Base-by-base conservation (phyloP, 345 rosid species). In the Eucalyptus cladocalyx region DNA sequence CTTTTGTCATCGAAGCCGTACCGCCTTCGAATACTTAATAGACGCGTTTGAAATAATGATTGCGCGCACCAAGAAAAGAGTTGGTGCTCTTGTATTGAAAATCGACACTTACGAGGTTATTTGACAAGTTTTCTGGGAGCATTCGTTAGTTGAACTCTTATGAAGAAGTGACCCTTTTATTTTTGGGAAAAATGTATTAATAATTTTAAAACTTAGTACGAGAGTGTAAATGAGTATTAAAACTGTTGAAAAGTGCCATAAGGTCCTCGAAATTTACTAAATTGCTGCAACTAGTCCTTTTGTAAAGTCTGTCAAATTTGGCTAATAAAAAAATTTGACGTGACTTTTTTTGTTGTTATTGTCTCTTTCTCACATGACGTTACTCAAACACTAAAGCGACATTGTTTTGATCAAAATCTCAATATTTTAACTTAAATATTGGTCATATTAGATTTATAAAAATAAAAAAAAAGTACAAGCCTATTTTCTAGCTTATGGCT, bases 221-320 rank as follows among this genome's bases (percentile, higher is more conserved):
- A 24, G 13, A 9, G 2, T 24, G 14, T 5, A 4, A 56, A 3
- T 24, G 62, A 56, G 3, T 56, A 0, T 23, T 56, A 24, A 56
- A 24, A 56, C 6, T 4, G 3, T 56, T 24, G 28, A 11, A 56
- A 56, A 24, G 62, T 24, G 30, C 30, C 62, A 4, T 56, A 24
- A 56, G 30, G 1, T 24, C 62, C 6, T 56, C 1, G 1, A 24
- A 24, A 56, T 24, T 56, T 9, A 56, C 24, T 3, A 56, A 56
- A 56, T 21, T 56, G 0, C 0, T 56, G 12, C 0, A 5, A 9
- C 24, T 10, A 56, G 6, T 4, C 28, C 0, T 24, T 56, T 4
- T 56, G 12, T 24, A 26, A 56, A 24, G 30, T 9, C 1, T 1
- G 6, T 23, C 62, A 23, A 56, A 56, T 24, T 56, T 56, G 1